Evolutionary conservation across 2,329 filamentous ascomycete species (phyloP).

Genomic region (Aurifilum marmelostoma): DNA sequence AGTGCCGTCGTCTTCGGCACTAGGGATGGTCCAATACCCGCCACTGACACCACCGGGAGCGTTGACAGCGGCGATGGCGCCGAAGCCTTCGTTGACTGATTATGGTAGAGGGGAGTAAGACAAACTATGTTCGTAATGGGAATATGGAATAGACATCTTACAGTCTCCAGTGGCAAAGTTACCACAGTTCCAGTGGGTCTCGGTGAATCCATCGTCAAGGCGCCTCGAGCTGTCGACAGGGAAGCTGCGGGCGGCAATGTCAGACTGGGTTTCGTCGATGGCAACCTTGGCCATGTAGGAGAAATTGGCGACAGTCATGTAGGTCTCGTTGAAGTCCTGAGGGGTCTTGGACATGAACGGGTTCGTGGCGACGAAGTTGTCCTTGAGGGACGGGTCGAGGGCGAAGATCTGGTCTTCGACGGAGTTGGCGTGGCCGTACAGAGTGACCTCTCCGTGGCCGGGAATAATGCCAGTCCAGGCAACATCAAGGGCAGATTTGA

Average conservation of each 20-base stretch:
- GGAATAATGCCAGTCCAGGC: slow-evolving; percentile 13
- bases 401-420: slow-evolving; percentile 21
- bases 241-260: background rate
- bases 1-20: background rate
- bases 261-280: background rate
- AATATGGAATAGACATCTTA: background rate
- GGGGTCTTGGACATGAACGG: background rate
- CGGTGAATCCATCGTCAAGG: background rate
- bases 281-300: background rate
- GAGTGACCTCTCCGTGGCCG: slow-evolving; percentile 9
- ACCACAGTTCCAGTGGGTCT: background rate
- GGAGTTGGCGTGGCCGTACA: slow-evolving; percentile 8
- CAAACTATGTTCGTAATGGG: background rate
- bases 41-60: background rate
- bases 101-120: background rate
- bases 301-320: background rate
- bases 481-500: background rate
- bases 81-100: background rate
- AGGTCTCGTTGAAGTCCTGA: background rate
- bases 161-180: slow-evolving; percentile 1
- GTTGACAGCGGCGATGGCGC: background rate
- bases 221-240: background rate
- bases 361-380: background rate
- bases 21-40: background rate
- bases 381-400: slow-evolving; percentile 8